Percentiles rank a stretch among this genome's conserved stretches.
Conservation (phyloP, 352 stramenopile species). For the Globisporangium splendens region DNA sequence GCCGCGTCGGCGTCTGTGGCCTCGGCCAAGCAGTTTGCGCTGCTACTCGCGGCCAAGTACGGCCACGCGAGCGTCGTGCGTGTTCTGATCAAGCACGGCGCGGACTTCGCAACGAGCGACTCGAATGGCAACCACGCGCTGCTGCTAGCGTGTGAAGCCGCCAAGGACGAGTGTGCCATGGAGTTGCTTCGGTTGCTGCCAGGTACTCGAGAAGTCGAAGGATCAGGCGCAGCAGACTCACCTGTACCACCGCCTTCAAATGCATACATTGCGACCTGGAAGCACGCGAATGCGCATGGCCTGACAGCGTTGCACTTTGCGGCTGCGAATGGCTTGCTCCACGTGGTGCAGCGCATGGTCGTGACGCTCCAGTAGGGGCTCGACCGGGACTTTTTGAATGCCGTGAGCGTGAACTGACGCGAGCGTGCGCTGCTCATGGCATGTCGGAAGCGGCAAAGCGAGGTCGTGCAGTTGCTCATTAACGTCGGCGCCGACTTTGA, state of each 20-base stretch:
- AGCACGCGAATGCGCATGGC: constrained; percentile 43
- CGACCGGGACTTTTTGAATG: constrained; percentile 36
- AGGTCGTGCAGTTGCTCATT: constrained; percentile 39
- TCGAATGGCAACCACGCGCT: constrained; percentile 48
- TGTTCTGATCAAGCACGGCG: constrained; percentile 58
- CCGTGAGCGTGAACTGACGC: constrained; percentile 35
- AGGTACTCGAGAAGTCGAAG: neutral
- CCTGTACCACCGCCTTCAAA: neutral
- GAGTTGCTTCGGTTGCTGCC: constrained; percentile 27
- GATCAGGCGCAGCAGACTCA: neutral
- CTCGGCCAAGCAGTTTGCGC: constrained; percentile 35
- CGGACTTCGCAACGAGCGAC: constrained; percentile 33
- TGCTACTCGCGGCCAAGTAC: constrained; percentile 91
- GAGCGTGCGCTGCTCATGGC: constrained; percentile 67
- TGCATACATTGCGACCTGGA: constrained; percentile 24
- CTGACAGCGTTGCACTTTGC: constrained; percentile 66
- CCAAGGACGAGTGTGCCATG: constrained; percentile 49
- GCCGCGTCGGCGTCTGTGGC: constrained; percentile 6
- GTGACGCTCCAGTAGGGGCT: constrained; percentile 26
- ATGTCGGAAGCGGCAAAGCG: constrained; percentile 48
- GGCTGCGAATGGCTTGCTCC: constrained; percentile 35
- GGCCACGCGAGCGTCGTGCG: constrained; percentile 85
- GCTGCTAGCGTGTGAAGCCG: constrained; percentile 46
- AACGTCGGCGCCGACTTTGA: constrained; percentile 37
- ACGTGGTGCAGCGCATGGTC: constrained; percentile 32